Percentiles rank a stretch among this genome's conserved stretches.
These are phyloP conservation scores for Saccharomyces hybrid DNA, from an alignment of 1,139 yeast species.

Conservation along the genomic window DNA sequence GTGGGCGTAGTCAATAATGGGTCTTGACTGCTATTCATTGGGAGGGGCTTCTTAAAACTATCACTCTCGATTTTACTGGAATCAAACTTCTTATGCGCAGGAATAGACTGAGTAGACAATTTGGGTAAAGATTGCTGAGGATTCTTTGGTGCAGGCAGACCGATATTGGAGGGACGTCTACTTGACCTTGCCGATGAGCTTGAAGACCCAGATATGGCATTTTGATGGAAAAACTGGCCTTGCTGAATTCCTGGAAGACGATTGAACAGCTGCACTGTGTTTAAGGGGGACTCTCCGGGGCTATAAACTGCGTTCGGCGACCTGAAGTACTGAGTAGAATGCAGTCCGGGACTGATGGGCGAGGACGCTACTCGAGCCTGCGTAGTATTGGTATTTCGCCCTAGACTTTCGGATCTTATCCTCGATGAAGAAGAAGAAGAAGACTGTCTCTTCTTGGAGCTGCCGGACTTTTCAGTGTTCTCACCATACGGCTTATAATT, in stretches of 20 bases:
- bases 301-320: slow-evolving; percentile 11
- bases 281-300: slow-evolving; percentile 11
- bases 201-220: slow-evolving; percentile 5
- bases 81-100: neutral
- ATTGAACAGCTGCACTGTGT: slow-evolving; percentile 8
- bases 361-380: slow-evolving; percentile 3
- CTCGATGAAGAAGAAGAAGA: slow-evolving; percentile 2
- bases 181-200: slow-evolving; percentile 11
- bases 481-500: slow-evolving; percentile 11
- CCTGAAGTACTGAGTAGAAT: slow-evolving; percentile 6
- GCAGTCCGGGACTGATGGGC: slow-evolving; percentile 10
- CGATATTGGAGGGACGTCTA: slow-evolving; percentile 13
- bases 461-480: neutral
- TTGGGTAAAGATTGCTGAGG: slow-evolving; percentile 1
- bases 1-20: slow-evolving; percentile 14
- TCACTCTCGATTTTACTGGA: neutral
- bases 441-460: neutral
- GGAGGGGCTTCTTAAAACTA: neutral
- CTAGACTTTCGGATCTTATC: neutral
- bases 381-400: neutral
- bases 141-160: slow-evolving; percentile 1
- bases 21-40: slow-evolving; percentile 7
- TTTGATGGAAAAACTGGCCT: neutral
- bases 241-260: slow-evolving; percentile 9
- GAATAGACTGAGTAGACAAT: neutral